Conservation (phyloP, 805 yeast species). For the Pichia sporocuriosa region DNA sequence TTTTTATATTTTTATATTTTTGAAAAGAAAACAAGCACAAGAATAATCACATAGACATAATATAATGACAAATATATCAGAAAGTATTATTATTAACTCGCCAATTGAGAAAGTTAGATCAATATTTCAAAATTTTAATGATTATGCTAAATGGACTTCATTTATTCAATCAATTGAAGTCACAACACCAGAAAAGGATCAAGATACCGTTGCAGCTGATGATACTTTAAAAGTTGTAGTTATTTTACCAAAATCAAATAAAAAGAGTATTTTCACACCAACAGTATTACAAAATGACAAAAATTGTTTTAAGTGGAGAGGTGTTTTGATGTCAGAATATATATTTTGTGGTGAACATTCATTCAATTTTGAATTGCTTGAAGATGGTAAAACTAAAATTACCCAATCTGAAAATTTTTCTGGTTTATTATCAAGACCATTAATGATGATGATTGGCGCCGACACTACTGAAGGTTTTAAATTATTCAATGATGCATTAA, state of each 20-base stretch:
- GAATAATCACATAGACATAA: no score
- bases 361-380: neutral
- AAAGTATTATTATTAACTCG: no score
- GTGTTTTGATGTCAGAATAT: neutral
- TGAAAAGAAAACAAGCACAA: no score
- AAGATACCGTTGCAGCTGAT: neutral
- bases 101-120: no score
- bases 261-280: neutral
- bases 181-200: neutral
- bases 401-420: neutral
- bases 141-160: neutral
- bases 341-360: constrained; percentile 1
- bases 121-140: no score
- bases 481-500: constrained; percentile 1
- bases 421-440: neutral
- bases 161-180: neutral
- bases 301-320: neutral
- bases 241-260: neutral
- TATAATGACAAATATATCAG: no score
- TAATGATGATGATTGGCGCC: neutral
- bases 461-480: neutral
- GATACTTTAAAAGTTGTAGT: neutral
- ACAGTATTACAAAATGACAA: neutral
- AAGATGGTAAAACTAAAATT: neutral
- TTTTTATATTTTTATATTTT: no score